Base-by-base conservation (phyloP, 1,284 basidiomycete species). In the Tilletiaria anomala region DNA sequence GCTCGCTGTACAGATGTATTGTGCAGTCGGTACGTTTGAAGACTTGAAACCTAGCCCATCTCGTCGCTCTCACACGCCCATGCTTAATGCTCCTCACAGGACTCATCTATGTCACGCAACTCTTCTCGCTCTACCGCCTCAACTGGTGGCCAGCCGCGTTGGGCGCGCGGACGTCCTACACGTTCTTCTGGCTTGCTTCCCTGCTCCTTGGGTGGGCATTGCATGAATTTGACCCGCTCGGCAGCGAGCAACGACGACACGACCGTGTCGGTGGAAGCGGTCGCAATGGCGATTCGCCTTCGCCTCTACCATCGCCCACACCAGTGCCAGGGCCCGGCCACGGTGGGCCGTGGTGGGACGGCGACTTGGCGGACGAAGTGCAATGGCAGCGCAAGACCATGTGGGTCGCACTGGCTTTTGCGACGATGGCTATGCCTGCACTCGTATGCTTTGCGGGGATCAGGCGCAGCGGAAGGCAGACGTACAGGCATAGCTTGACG, bases 361-460 rank as follows among this genome's bases (percentile, higher is more conserved):
- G 37, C 16, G 35, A 22, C 8, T 26, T 14, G 5, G 35, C 21
- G 20, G 52, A 53, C 12, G 52, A 64, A 35, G 65, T 71, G 6
- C 73, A 76, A 46, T 75, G 74, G 74, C 72, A 75, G 56, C 59
- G 73, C 5, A 76, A 76, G 58, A 75, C 73, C 65, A 52, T 63
- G 56, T 76, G 74, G 74, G 72, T 75, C 10, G 52, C 67, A 4
- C 59, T 76, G n/a, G 71, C 72, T 0, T 75, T 76, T 47, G 60
- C 68, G 1, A 72, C 73, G 2, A 76, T 75, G 74, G 62, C 71
- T 17, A 70, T 73, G 63, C 74, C 74, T 0, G 74, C 74, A 0
- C 46, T 74, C 0, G 56, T 65, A 3, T 66, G 62, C 35, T 49
- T 66, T 17, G 43, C 57, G 1, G 63, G 63, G 0, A 39, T 66